Evolutionary conservation across 495 filamentous ascomycete species (phyloP).

Genomic region (Extremus antarcticus): DNA sequence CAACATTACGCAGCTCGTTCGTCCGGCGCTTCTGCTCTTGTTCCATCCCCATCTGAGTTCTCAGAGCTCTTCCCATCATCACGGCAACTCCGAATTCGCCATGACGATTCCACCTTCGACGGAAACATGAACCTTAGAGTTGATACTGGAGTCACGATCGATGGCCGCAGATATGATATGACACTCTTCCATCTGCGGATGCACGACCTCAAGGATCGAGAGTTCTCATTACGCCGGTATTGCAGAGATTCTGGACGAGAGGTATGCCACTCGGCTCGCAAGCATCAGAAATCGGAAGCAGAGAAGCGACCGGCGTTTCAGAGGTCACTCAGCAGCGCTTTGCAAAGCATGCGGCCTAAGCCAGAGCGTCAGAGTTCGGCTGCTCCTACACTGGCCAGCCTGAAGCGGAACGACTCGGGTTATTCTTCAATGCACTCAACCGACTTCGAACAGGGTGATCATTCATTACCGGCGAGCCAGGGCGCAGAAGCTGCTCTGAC

Average conservation of each 20-base stretch:
- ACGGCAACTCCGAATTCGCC: slow-evolving; percentile 67
- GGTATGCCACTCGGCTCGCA: slow-evolving; percentile 75
- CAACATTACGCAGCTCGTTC: slow-evolving; percentile 50
- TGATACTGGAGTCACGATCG: slow-evolving; percentile 59
- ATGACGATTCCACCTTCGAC: slow-evolving; percentile 84
- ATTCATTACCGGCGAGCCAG: slow-evolving; percentile 21
- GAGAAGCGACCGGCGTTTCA: slow-evolving; percentile 24
- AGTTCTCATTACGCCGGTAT: slow-evolving; percentile 87
- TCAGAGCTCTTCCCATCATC: slow-evolving; percentile 78
- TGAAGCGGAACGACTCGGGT: slow-evolving; percentile 48
- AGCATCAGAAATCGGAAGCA: slow-evolving; percentile 45
- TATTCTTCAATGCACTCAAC: slow-evolving; percentile 41
- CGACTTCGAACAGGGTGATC: slow-evolving; percentile 37
- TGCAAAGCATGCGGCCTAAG: slow-evolving; percentile 56
- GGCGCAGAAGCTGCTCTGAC: slow-evolving; percentile 36
- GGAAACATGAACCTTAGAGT: slow-evolving; percentile 96
- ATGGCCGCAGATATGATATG: slow-evolving; percentile 51
- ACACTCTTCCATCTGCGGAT: slow-evolving; percentile 93
- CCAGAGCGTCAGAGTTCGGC: slow-evolving; percentile 34
- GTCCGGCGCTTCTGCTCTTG: slow-evolving; percentile 50
- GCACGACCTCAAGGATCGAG: slow-evolving; percentile 76
- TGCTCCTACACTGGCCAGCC: slow-evolving; percentile 36
- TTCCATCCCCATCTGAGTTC: slow-evolving; percentile 75
- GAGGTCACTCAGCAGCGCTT: slow-evolving; percentile 58
- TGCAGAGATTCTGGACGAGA: slow-evolving; percentile 88